These are phyloP conservation scores for Cladobotryum mycophilum DNA, from an alignment of 2,329 filamentous ascomycete genomes.

Conservation along the genomic window DNA sequence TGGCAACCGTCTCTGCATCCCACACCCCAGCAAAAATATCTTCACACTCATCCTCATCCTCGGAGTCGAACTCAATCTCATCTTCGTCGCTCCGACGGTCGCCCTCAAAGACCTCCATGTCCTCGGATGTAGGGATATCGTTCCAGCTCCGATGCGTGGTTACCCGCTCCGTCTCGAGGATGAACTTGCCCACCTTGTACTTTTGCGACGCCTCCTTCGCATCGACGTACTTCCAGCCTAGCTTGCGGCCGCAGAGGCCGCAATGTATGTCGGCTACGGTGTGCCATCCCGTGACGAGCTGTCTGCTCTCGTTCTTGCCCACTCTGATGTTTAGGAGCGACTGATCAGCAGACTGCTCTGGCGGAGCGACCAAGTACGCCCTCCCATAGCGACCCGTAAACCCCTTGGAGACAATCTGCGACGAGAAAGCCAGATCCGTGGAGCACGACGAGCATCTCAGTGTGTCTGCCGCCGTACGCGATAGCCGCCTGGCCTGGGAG, in stretches of 20 bases:
- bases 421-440: conserved; percentile 53
- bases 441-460: conserved; percentile 54
- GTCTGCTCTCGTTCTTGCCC: conserved; percentile 48
- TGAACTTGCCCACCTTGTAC: conserved; percentile 66
- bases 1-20: conserved; percentile 47
- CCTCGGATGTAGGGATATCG: conserved; percentile 18
- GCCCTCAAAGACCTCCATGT: conserved; percentile 6
- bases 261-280: conserved; percentile 59
- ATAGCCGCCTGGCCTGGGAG: conserved; percentile 23
- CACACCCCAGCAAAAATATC: conserved; percentile 58
- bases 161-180: conserved; percentile 56
- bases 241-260: conserved; percentile 45
- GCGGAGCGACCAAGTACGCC: conserved; percentile 52
- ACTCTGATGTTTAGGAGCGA: conserved; percentile 50
- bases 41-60: conserved; percentile 61
- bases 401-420: conserved; percentile 58
- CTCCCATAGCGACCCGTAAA: conserved; percentile 61
- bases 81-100: conserved; percentile 15
- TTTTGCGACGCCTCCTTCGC: conserved; percentile 52
- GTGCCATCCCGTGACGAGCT: conserved; percentile 57
- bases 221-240: conserved; percentile 65
- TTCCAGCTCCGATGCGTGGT: conserved; percentile 48
- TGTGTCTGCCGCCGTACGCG: conserved; percentile 44
- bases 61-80: conserved; percentile 52
- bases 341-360: conserved; percentile 19